Base-by-base conservation (phyloP, 2,329 filamentous ascomycete genomes). In the Pestalotiopsis sp. region DNA sequence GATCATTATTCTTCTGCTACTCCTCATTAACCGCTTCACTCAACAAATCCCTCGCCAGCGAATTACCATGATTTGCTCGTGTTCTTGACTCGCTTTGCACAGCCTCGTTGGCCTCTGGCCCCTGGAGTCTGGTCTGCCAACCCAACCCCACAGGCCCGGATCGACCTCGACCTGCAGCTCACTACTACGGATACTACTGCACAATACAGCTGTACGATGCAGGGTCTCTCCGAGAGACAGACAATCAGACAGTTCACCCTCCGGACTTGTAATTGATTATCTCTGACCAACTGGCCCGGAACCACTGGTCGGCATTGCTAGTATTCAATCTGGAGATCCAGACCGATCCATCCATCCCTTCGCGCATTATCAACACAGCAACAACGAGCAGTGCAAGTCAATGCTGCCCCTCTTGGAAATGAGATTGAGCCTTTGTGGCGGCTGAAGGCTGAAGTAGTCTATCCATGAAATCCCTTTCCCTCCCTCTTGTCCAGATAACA, bases 41-140 rank as follows among this genome's bases (percentile, higher is more conserved):
- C 63, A 56, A 57, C 49, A 65, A 65, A 65, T 31, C 17, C 39
- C 14, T 31, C 56, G 56, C 31, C 65, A 9, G 39, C 65, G 56
- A 67, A 67, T 67, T 59, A 49, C 65, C 25, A 59, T 17, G 27
- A 45, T 41, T 57, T 23, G 20, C 49, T 56, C 63, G 45, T 65
- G 41, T 27, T 56, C 63, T 65, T 38, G 61, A 49, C 41, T 20
- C 41, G 27, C 59, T 67, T 67, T 69, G 70, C 73, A 76, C 71
- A 75, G 75, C 75, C 75, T 67, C 73, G 66, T 76, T 76, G 75
- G 75, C 74, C 73, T 75, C 73, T 39, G 17, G 27, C 27, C 27
- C 7, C 27, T 27, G 23, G 23, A 27, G 27, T 36, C 38, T 61
- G 56, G 23, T 23, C 23, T 23, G 23, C 23, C 23, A 23, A 23